These are phyloP conservation scores for Aurifilum marmelostoma DNA, from an alignment of 2,329 filamentous ascomycete genomes.

Conservation along the genomic window DNA sequence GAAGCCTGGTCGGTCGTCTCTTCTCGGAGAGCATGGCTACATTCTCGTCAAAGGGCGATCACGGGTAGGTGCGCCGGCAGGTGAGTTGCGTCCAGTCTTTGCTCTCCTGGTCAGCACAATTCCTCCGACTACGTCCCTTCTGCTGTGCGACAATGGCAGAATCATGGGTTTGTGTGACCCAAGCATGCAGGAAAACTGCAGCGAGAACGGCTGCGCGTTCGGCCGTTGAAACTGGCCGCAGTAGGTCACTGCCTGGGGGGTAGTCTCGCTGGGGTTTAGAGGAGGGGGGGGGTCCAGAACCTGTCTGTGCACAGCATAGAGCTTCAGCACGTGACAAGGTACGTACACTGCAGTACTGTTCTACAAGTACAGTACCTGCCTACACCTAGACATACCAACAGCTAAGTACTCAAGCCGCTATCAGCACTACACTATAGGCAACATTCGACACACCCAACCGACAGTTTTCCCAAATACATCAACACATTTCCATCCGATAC, in stretches of 20 bases:
- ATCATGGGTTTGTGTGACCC: neutral
- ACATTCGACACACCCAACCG: no score
- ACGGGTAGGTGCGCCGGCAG: neutral
- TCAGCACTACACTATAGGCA: no score
- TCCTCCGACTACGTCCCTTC: neutral
- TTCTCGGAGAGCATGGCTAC: slow-evolving; percentile 1
- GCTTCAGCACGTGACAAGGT: neutral
- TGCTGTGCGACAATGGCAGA: neutral
- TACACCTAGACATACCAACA: neutral
- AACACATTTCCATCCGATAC: neutral
- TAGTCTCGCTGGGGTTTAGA: no score
- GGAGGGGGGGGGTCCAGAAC: no score
- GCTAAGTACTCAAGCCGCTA: no score
- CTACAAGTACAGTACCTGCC: no score
- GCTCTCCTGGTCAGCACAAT: neutral
- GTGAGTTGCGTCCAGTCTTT: no score
- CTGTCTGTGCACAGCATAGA: neutral
- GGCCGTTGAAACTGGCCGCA: neutral
- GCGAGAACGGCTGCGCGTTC: neutral
- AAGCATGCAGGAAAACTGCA: neutral
- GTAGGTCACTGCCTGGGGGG: no score
- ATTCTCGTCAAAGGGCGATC: neutral
- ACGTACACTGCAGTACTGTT: neutral
- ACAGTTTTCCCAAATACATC: no score
- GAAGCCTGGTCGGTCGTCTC: neutral